Evolutionary conservation across 257 asterid species (phyloP), one percentile per base, ranked within the genome.

Genomic region (Primulina huaijiensis): DNA sequence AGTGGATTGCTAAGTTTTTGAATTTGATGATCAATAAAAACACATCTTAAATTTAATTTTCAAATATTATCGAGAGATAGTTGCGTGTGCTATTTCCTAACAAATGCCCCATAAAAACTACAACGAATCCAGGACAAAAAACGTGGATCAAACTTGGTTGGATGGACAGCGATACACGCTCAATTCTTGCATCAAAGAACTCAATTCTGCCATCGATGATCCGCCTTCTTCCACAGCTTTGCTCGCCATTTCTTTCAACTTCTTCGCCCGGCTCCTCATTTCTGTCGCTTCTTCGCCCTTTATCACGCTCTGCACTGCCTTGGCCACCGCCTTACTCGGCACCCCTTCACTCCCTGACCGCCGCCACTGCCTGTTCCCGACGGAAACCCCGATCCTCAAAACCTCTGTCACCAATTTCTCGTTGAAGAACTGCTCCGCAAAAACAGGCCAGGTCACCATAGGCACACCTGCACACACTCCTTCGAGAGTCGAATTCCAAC

Each of bases 381-480:
- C 85, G 1, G 74, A 72, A 33, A 80, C 77, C 0, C 92, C 88
- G 7, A 50, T 82, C 27, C 43, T 69, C 74, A 80, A 65, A 62
- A 86, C 71, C 0, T 79, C 76, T 25, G 79, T 78, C 72, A 81
- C 61, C 58, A 86, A 56, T 29, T 82, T 86, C n/a, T 84, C 92
- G 31, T 82, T 83, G 29, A 4, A 69, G 63, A 83, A 84, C 19
- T 86, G 89, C 34, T 86, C 92, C 0, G 84, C 87, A 17, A 73
- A 80, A 4, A 80, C 9, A 0, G 92, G 92, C 92, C 88, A 86
- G 0, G 92, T 80, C 34, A 80, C 87, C 84, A 83, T 61, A 0
- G 84, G 84, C 66, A 86, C 70, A 1, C 89, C 88, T 0, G 77
- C 77, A 67, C 71, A 80, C 9, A 86, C 67, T 1, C 83, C 86